Evolutionary conservation across 2,329 filamentous ascomycete genomes (phyloP).

Genomic region (Cladosporium sp.): DNA sequence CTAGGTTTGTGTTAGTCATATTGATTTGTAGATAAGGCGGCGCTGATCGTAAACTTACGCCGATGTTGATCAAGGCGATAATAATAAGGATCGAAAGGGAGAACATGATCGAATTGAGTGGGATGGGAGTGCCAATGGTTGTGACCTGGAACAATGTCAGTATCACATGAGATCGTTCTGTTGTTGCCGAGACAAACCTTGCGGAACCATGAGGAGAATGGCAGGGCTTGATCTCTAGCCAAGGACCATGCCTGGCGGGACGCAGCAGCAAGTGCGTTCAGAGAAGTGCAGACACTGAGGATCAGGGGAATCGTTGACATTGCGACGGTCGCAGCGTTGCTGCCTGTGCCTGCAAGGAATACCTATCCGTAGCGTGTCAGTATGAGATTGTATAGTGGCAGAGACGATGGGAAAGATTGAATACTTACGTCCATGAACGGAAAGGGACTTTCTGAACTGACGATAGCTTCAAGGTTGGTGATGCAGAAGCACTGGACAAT

Average conservation of each 20-base stretch:
- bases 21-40: background rate
- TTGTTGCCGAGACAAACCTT: slow-evolving; percentile 7
- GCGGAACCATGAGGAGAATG: slow-evolving; percentile 21
- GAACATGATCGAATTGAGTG: slow-evolving; percentile 32
- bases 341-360: slow-evolving; percentile 15
- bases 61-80: slow-evolving; percentile 34
- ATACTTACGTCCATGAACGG: slow-evolving; percentile 20
- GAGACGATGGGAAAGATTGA: background rate
- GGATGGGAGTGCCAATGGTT: slow-evolving; percentile 20
- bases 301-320: slow-evolving; percentile 15
- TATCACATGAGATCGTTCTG: background rate
- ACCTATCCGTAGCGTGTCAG: slow-evolving; percentile 12
- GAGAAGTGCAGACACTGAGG: slow-evolving; percentile 20
- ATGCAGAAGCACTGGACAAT: slow-evolving; percentile 17
- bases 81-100: slow-evolving; percentile 30
- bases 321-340: slow-evolving; percentile 14
- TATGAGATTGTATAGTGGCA: background rate
- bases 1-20: background rate
- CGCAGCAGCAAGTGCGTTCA: slow-evolving; percentile 19
- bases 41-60: background rate
- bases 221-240: slow-evolving; percentile 16
- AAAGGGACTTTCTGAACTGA: slow-evolving; percentile 5
- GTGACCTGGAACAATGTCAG: slow-evolving; percentile 5
- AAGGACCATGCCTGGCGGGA: slow-evolving; percentile 20
- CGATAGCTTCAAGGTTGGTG: slow-evolving; percentile 18